Conservation (phyloP, 495 filamentous ascomycete genomes). For the Neurospora tetraspora region DNA sequence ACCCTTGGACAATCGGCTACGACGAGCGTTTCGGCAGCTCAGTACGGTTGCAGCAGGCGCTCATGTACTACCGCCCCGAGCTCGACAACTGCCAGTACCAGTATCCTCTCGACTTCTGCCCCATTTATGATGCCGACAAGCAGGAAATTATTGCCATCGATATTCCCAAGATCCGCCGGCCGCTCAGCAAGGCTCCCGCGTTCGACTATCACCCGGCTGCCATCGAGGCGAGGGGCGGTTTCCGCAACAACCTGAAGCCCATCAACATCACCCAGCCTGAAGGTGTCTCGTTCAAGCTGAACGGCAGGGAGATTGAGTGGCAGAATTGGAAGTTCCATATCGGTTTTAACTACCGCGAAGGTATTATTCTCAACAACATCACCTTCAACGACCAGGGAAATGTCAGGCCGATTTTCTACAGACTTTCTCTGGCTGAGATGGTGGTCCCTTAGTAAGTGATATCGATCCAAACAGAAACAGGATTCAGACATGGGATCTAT, state of each 20-base stretch:
- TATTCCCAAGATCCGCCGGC: constrained; percentile 69
- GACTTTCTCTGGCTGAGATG: constrained; percentile 92
- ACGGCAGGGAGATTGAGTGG: constrained; percentile 74
- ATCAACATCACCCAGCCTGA: constrained; percentile 93
- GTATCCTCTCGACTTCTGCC: constrained; percentile 89
- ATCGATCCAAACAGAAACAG: background rate
- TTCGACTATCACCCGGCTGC: constrained; percentile 74
- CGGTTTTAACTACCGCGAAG: constrained; percentile 94
- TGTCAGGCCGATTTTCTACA: constrained; percentile 74
- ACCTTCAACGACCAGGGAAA: constrained; percentile 82
- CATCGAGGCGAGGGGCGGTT: constrained; percentile 67
- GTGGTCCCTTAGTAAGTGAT: constrained; percentile 64
- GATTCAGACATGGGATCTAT: background rate
- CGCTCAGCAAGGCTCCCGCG: constrained; percentile 59
- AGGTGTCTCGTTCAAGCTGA: constrained; percentile 81
- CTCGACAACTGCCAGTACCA: constrained; percentile 84
- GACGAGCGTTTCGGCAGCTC: constrained; percentile 81
- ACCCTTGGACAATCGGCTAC: constrained; percentile 91
- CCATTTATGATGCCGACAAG: constrained; percentile 79
- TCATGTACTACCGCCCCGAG: constrained; percentile 92
- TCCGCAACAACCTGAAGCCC: constrained; percentile 75
- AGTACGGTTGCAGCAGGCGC: constrained; percentile 77
- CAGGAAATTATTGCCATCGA: constrained; percentile 83
- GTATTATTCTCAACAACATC: constrained; percentile 84
- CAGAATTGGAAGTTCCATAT: constrained; percentile 94